Percentiles rank a stretch among this genome's conserved stretches.
phyloP scores from a whole-genome alignment of 129 eudicot species.

The Tagetes erecta region DNA sequence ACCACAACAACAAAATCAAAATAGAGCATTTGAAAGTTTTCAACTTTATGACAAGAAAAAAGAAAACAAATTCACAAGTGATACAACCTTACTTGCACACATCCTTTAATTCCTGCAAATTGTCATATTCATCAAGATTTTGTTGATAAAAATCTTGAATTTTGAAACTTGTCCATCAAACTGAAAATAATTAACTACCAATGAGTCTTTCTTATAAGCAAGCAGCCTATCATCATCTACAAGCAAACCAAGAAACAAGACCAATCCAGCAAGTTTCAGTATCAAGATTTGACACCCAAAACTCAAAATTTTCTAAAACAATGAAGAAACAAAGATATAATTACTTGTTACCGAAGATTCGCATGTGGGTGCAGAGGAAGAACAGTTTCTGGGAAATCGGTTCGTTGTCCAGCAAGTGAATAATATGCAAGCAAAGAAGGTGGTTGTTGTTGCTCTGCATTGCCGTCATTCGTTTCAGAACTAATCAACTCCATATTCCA shows the following conservation, averaged over 20 bases:
- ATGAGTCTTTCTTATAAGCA: slow-evolving; percentile 15
- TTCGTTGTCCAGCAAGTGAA: slow-evolving; percentile 86
- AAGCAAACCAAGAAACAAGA: slow-evolving; percentile 15
- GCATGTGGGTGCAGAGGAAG: slow-evolving; percentile 50
- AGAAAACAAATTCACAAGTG: background rate
- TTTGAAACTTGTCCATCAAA: background rate
- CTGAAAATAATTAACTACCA: background rate
- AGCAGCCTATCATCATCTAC: slow-evolving; percentile 5
- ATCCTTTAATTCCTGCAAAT: background rate
- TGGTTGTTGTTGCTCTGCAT: slow-evolving; percentile 37
- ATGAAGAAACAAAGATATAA: slow-evolving; percentile 10
- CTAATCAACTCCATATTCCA: slow-evolving; percentile 92
- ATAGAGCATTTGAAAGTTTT: background rate
- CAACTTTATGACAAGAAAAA: background rate
- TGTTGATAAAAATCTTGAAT: background rate
- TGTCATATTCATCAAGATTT: background rate
- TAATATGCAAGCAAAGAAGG: slow-evolving; percentile 85
- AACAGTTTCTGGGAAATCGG: slow-evolving; percentile 67
- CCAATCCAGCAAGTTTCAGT: slow-evolving; percentile 18
- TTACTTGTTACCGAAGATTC: slow-evolving; percentile 29
- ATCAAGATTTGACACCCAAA: background rate
- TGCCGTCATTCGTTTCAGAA: slow-evolving; percentile 24
- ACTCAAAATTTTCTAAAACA: background rate
- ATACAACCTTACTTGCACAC: background rate
- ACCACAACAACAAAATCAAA: background rate